These are phyloP conservation scores for Aspergillus floridensis DNA, from an alignment of 2,329 filamentous ascomycete species.

Conservation along the genomic window DNA sequence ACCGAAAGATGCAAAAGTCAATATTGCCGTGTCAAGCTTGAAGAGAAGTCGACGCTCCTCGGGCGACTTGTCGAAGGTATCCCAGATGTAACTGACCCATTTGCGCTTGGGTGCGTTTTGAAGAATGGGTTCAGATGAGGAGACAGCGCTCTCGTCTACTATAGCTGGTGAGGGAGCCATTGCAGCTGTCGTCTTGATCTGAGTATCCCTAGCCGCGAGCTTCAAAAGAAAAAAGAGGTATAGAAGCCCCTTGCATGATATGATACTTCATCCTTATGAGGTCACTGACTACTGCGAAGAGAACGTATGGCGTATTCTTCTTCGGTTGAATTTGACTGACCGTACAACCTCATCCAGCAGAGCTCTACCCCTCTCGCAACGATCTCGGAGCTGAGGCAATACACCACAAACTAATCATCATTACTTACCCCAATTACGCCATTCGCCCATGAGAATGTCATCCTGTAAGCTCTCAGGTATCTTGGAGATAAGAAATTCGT, in stretches of 20 bases:
- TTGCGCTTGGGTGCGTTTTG: constrained; percentile 34
- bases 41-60: constrained; percentile 51
- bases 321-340: no score
- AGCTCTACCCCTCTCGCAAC: no score
- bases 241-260: background rate
- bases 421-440: background rate
- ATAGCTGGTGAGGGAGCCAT: constrained; percentile 19
- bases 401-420: background rate
- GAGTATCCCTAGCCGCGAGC: background rate
- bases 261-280: no score
- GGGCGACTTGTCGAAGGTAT: constrained; percentile 52
- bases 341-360: no score
- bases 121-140: constrained; percentile 10
- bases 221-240: background rate
- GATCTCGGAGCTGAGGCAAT: background rate
- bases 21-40: constrained; percentile 27
- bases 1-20: no score
- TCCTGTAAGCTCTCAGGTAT: background rate
- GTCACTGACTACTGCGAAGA: background rate
- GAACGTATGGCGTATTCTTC: no score
- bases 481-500: background rate
- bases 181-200: background rate
- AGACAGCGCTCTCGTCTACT: constrained; percentile 15
- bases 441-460: background rate
- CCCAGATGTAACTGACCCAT: constrained; percentile 54